A percentile compares a stretch with the other conserved stretches of the same genome.
phyloP scores from a whole-genome alignment of 441 rosid genomes.

The Erodium chrysanthum region DNA sequence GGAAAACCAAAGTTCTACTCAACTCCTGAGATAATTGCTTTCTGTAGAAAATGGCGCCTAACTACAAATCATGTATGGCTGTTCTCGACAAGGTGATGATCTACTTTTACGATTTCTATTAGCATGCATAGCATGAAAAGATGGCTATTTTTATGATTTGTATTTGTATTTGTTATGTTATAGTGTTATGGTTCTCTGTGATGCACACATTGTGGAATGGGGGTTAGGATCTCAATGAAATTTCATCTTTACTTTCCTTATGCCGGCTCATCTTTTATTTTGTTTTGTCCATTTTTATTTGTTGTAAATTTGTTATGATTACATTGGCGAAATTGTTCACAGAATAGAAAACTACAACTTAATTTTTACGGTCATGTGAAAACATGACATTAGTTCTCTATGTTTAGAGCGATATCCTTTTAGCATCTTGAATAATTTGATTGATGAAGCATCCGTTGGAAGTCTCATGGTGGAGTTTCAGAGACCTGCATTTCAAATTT shows the following conservation, averaged over 20 bases:
- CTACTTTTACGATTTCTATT: slow-evolving; percentile 1
- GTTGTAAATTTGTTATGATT: not conserved
- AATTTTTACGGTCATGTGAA: not conserved
- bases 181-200: too few species aligned
- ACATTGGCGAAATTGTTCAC: not conserved
- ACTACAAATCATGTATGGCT: slow-evolving; percentile 92
- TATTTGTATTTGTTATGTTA: too few species aligned
- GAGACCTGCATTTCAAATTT: not conserved
- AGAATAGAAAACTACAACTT: not conserved
- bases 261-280: not conserved
- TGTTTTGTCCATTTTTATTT: not conserved
- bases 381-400: not conserved
- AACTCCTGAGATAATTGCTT: slow-evolving; percentile 76
- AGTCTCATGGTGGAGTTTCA: not conserved
- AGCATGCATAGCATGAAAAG: not conserved
- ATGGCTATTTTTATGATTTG: too few species aligned
- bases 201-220: not conserved
- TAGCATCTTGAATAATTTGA: not conserved
- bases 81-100: slow-evolving; percentile 73
- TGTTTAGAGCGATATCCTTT: not conserved
- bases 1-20: slow-evolving; percentile 91
- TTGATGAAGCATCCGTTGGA: not conserved
- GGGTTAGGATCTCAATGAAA: not conserved
- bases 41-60: slow-evolving; percentile 83
- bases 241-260: not conserved